These are phyloP conservation scores for Datura wrightii DNA, from an alignment of 257 asterid genomes.

Conservation along the genomic window DNA sequence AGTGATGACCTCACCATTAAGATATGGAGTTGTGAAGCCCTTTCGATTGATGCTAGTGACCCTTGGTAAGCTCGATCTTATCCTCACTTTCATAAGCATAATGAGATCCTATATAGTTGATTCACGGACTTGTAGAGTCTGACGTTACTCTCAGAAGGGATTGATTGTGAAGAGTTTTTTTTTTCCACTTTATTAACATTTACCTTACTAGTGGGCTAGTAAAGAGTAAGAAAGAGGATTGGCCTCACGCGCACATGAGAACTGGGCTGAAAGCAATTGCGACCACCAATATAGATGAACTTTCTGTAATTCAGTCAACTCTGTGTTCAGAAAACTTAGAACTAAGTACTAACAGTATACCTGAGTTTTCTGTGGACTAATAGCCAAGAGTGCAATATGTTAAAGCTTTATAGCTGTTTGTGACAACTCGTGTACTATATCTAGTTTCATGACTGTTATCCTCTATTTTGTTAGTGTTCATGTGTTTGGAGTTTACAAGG, in stretches of 20 bases:
- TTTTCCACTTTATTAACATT: background rate
- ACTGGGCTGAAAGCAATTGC: background rate
- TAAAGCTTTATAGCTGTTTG: background rate
- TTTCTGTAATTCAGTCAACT: no score
- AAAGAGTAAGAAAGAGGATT: background rate
- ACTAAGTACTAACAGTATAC: no score
- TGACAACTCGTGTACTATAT: background rate
- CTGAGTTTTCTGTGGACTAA: background rate
- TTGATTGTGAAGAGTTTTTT: background rate
- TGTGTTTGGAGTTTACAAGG: background rate
- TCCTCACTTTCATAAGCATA: constrained; percentile 4
- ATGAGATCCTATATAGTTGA: background rate
- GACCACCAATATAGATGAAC: background rate
- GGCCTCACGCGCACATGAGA: background rate
- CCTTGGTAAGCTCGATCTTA: constrained; percentile 62
- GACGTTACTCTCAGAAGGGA: background rate
- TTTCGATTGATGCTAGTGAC: background rate
- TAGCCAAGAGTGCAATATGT: background rate
- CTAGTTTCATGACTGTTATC: background rate
- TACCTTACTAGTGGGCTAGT: background rate
- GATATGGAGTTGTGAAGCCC: constrained; percentile 68
- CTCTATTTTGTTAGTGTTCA: background rate
- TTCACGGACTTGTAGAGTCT: background rate
- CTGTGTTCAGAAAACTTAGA: no score
- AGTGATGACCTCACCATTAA: constrained; percentile 91